These are phyloP conservation scores for Suhomyces sp. DNA, from an alignment of 805 yeast genomes.

Conservation along the genomic window DNA sequence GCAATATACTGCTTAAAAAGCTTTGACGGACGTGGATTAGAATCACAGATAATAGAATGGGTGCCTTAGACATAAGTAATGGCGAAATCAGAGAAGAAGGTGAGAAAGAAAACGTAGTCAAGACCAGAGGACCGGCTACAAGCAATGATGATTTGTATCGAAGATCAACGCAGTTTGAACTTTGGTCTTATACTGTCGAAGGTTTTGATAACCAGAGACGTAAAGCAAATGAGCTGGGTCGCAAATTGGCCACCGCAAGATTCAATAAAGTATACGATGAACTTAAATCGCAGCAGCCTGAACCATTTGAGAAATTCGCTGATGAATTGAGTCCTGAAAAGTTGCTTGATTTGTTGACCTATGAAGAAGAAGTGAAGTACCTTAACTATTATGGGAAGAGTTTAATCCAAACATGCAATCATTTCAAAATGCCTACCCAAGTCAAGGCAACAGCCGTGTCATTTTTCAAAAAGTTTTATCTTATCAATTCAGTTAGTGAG, in stretches of 20 bases:
- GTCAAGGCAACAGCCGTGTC: constrained; percentile 84
- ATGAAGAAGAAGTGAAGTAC: constrained; percentile 68
- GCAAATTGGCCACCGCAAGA: constrained; percentile 27
- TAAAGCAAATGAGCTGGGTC: constrained; percentile 56
- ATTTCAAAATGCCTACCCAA: constrained; percentile 82
- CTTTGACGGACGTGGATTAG: not conserved
- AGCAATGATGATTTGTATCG: constrained; percentile 86
- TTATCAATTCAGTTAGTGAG: constrained; percentile 80
- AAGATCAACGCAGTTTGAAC: constrained; percentile 74
- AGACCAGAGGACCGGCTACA: constrained; percentile 16
- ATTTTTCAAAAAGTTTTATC: constrained; percentile 76
- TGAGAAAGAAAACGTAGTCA: not conserved
- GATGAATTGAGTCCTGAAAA: constrained; percentile 28
- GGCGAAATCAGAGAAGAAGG: not conserved
- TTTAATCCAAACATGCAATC: constrained; percentile 64
- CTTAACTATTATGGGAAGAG: constrained; percentile 71
- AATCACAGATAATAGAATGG: not conserved
- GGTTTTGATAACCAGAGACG: constrained; percentile 50
- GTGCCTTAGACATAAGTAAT: not conserved
- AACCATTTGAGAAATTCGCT: constrained; percentile 27
- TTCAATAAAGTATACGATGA: constrained; percentile 22
- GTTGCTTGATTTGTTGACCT: constrained; percentile 46
- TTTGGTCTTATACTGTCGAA: constrained; percentile 78
- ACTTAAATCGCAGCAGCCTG: constrained; percentile 20
- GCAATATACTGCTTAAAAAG: not conserved